Base-by-base conservation (phyloP, 495 filamentous ascomycete species). In the Podospora bellae-mahoneyi region DNA sequence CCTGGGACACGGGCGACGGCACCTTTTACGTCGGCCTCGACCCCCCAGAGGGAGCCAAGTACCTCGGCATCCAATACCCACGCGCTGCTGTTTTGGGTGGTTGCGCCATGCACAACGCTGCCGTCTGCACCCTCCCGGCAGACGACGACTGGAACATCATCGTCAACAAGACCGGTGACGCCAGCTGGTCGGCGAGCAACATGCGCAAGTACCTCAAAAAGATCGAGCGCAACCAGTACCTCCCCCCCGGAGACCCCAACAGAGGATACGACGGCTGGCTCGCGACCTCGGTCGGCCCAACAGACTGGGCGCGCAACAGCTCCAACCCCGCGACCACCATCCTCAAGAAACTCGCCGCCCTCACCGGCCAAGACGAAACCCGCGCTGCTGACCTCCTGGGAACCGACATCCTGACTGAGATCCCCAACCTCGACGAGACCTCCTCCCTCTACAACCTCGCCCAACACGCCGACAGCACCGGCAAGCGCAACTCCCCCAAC, bases 101-200 rank as follows among this genome's bases (percentile, higher is more conserved):
- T 6, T 83, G 79, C 59, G 81, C 80, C n/a, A 83, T 82, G 79
- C 81, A 83, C 69, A 84, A 84, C 59, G 82, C 76, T 18, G 80
- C 78, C 7, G 77, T 83, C 0, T 79, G 77, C 48, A 68, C 77
- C 4, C 57, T 82, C 15, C 81, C 81, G 18, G 75, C 77, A 10
- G 80, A 81, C 32, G 78, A 79, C 16, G 81, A 84, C 68, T 84
- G 81, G 81, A 70, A 83, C 64, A 68, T 78, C 34, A 78, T 84
- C 55, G 77, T 72, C 27, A 79, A 83, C 65, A 69, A 75, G 60
- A 84, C 82, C 5, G 81, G 81, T 18, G 82, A 84, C 60, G 72
- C 77, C 13, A 77, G 73, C 28, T 84, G 81, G 81, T 62, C 75
- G 63, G 80, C 82, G 6, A 64, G 71, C 54, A 83, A 82, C 60